Conservation (phyloP, 495 filamentous ascomycete genomes). For the Parmelia sp. region DNA sequence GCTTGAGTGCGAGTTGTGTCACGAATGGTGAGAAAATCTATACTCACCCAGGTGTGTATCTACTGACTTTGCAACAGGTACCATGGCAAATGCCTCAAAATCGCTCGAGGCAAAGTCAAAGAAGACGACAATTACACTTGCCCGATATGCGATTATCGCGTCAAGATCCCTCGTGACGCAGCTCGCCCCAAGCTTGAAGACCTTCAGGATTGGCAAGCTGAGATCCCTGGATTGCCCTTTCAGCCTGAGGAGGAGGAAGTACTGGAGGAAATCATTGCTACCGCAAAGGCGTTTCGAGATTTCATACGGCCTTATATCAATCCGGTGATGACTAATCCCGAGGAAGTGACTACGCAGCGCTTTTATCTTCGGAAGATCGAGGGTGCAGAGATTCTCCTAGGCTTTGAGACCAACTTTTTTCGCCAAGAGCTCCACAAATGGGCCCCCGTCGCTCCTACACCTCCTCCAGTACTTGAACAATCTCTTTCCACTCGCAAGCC, state of each 20-base stretch:
- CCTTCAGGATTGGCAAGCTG: slow-evolving; percentile 77
- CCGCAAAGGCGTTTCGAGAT: slow-evolving; percentile 75
- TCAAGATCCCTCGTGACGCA: slow-evolving; percentile 97
- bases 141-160: slow-evolving; percentile 94
- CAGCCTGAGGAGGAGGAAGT: slow-evolving; percentile 92
- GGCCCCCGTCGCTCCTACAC: slow-evolving; percentile 82
- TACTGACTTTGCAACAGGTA: slow-evolving; percentile 55
- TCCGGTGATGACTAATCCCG: slow-evolving; percentile 67
- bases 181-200: slow-evolving; percentile 94
- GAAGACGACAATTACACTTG: slow-evolving; percentile 98
- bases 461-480: slow-evolving; percentile 71
- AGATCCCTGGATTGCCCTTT: slow-evolving; percentile 79
- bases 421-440: slow-evolving; percentile 93
- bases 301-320: slow-evolving; percentile 78
- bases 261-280: slow-evolving; percentile 74
- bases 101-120: slow-evolving; percentile 93
- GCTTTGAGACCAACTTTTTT: slow-evolving; percentile 95
- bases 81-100: slow-evolving; percentile 97
- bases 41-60: neutral
- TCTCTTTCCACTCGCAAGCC: slow-evolving; percentile 96
- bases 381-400: slow-evolving; percentile 88
- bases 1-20: slow-evolving; percentile 97
- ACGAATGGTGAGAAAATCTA: slow-evolving; percentile 71
- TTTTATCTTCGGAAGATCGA: slow-evolving; percentile 99
- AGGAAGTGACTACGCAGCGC: slow-evolving; percentile 83